Evolutionary conservation across 2,329 filamentous ascomycete species (phyloP), one percentile per base, ranked within the genome.

Genomic region (Fusarium sublunatum): DNA sequence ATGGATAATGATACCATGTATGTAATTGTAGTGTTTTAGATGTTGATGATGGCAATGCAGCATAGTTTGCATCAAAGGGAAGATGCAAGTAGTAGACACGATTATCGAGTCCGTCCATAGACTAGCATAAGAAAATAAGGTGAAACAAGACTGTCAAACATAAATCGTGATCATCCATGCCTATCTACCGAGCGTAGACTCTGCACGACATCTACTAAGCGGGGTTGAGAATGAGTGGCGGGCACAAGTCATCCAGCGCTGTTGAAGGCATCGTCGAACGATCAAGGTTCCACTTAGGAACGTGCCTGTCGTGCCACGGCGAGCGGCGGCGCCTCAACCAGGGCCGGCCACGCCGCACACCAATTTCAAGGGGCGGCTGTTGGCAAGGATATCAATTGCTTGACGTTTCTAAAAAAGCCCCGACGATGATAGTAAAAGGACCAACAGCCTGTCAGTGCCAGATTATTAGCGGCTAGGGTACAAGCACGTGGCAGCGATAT

Each of bases 1-100:
- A 58, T 55, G 53, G 62, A 51, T 55, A 47, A 64, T 52, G 63
- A 67, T 57, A 64, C 46, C 51, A 67, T 50, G 53, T 45, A 53
- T 49, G 44, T 64, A 64, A 64, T 57, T 56, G 29, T 57, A 40
- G 52, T 26, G 31, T 44, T 42, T 40, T n/a, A 38, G 36, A 53
- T 53, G 38, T 50, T 43, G 35, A 57, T 45, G 48, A 46, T 47
- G 48, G 39, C 48, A 15, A 25, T 31, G 29, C 15, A 45, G 48
- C 32, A 48, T 48, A 32, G 41, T 31, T 32, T 45, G 45, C 24
- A 24, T 25, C 31, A 29, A 25, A 3, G 34, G 38, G 28, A 54
- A 40, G 34, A 36, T 39, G 31, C 34, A 41, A 26, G 42, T 22
- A 50, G 28, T 26, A 42, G 38, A 47, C 26, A 54, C 12, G 29